Percentiles rank a stretch among this genome's conserved stretches.
These are phyloP conservation scores for Brettanomyces sp. DNA, from an alignment of 805 yeast species.

Conservation along the genomic window DNA sequence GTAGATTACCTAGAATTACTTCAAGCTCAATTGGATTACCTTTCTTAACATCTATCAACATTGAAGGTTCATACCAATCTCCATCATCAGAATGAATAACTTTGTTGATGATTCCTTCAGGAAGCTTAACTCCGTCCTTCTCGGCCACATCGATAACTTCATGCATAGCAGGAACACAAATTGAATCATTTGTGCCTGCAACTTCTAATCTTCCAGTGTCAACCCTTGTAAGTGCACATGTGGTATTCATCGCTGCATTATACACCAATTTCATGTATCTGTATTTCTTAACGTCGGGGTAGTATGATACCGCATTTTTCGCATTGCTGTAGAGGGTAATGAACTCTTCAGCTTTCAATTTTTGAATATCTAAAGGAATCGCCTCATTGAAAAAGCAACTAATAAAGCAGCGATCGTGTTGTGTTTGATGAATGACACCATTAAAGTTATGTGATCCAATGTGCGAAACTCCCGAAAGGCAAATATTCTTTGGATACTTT, in stretches of 20 bases:
- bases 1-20: slow-evolving; percentile 59
- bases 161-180: slow-evolving; percentile 31
- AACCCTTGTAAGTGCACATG: slow-evolving; percentile 29
- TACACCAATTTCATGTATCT: slow-evolving; percentile 65
- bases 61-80: slow-evolving; percentile 56
- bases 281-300: slow-evolving; percentile 37
- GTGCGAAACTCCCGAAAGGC: slow-evolving; percentile 30
- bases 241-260: slow-evolving; percentile 57
- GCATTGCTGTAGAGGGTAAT: slow-evolving; percentile 36
- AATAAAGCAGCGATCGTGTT: slow-evolving; percentile 37
- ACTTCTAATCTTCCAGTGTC: slow-evolving; percentile 28
- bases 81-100: slow-evolving; percentile 54
- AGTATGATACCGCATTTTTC: slow-evolving; percentile 30
- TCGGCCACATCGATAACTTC: slow-evolving; percentile 46
- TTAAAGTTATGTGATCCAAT: slow-evolving; percentile 28
- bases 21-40: slow-evolving; percentile 65
- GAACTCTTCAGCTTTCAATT: slow-evolving; percentile 32
- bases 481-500: slow-evolving; percentile 20
- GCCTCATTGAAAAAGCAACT: slow-evolving; percentile 41
- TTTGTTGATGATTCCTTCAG: slow-evolving; percentile 35
- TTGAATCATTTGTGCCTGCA: slow-evolving; percentile 17
- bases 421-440: slow-evolving; percentile 40
- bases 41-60: slow-evolving; percentile 59
- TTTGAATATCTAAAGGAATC: slow-evolving; percentile 22
- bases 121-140: slow-evolving; percentile 53